Evolutionary conservation across 495 filamentous ascomycete genomes (phyloP).

Genomic region (Neurospora sp.): DNA sequence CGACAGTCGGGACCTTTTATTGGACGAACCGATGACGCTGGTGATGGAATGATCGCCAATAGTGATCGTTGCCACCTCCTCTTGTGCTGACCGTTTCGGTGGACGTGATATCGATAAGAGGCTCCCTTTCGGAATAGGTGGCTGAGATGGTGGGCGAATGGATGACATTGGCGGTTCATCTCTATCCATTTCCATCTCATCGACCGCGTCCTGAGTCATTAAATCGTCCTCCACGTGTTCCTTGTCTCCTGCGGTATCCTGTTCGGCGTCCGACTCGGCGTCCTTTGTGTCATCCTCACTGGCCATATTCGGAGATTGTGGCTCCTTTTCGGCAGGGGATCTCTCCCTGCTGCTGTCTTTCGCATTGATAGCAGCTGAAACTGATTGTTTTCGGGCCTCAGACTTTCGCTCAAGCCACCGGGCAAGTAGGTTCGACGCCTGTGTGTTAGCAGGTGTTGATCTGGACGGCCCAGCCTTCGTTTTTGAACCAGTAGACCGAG

Average conservation of each 20-base stretch:
- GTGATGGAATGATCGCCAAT: conserved; percentile 72
- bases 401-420: conserved; percentile 14
- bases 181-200: conserved; percentile 4
- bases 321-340: conserved; percentile 5
- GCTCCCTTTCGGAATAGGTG: conserved; percentile 12
- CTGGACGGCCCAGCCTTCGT: background rate
- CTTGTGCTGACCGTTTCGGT: conserved; percentile 47
- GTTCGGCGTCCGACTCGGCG: background rate
- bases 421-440: conserved; percentile 6
- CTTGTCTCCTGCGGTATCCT: background rate
- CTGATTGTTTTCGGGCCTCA: background rate
- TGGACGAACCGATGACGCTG: conserved; percentile 34
- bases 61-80: conserved; percentile 78
- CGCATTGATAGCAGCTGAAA: background rate
- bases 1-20: conserved; percentile 29
- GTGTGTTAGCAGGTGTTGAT: background rate
- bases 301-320: background rate
- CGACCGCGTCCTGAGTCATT: background rate
- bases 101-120: conserved; percentile 11
- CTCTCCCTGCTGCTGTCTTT: background rate
- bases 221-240: background rate
- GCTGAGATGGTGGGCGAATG: conserved; percentile 31
- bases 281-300: background rate
- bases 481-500: background rate
- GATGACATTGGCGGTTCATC: conserved; percentile 24